Percentiles rank a stretch among this genome's conserved stretches.
Evolutionary conservation across 352 stramenopile species (phyloP).

Genomic region (Thraustotheca clavata): DNA sequence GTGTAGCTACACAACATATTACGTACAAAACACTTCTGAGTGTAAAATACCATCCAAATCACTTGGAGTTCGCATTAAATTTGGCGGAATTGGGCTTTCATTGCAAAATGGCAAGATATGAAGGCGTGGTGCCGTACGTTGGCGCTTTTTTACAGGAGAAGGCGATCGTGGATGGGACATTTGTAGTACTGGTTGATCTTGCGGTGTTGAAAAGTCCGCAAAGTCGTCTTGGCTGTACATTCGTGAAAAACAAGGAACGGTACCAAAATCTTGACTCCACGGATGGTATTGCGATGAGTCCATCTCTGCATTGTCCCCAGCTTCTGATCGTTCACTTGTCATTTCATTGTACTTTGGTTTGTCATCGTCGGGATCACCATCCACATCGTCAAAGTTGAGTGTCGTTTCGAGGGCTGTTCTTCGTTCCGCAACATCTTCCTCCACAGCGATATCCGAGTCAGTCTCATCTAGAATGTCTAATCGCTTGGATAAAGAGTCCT

Average conservation of each 20-base stretch:
- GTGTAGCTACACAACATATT: too few species aligned
- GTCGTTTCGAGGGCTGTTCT: conserved; percentile 67
- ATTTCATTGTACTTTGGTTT: conserved; percentile 55
- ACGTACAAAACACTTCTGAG: too few species aligned
- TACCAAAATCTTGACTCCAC: conserved; percentile 20
- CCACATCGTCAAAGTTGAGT: conserved; percentile 26
- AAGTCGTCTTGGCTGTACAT: conserved; percentile 79
- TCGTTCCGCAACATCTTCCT: conserved; percentile 48
- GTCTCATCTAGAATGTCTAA: conserved; percentile 15
- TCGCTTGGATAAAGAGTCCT: conserved; percentile 9
- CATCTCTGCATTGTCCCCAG: conserved; percentile 39
- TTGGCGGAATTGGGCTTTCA: not conserved
- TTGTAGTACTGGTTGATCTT: conserved; percentile 73
- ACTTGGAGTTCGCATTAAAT: too few species aligned
- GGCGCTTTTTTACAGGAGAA: conserved; percentile 72
- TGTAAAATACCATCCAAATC: too few species aligned
- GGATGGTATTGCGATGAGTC: conserved; percentile 3
- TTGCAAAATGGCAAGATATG: conserved; percentile 5
- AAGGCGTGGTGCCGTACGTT: conserved; percentile 25
- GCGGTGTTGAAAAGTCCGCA: conserved; percentile 68
- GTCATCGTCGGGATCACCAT: conserved; percentile 29
- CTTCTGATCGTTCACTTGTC: conserved; percentile 47
- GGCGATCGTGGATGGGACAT: conserved; percentile 75
- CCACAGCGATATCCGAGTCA: conserved; percentile 20
- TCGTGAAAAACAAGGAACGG: conserved; percentile 29